Conservation (phyloP, 1,284 basidiomycete genomes). For the Fomes fomentarius region DNA sequence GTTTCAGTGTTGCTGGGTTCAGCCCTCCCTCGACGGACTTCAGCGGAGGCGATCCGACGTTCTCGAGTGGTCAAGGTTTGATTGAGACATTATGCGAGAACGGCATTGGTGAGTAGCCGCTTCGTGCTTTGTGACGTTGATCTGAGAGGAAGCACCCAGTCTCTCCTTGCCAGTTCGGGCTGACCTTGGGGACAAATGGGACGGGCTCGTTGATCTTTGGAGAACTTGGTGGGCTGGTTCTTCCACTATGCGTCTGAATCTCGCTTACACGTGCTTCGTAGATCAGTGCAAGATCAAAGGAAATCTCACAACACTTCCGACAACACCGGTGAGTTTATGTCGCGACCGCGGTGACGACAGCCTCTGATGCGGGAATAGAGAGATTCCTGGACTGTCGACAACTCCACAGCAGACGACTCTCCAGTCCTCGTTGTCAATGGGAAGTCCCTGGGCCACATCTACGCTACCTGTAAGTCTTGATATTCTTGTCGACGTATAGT, state of each 20-base stretch:
- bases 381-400: conserved; percentile 10
- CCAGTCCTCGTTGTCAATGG: conserved; percentile 14
- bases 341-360: too few species aligned
- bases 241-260: background rate
- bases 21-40: conserved; percentile 16
- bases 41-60: conserved; percentile 9
- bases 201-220: conserved; percentile 9
- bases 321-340: conserved; percentile 6
- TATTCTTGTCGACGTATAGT: too few species aligned
- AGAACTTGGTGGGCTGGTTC: conserved; percentile 2
- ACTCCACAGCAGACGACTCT: background rate
- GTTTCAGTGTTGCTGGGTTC: conserved; percentile 9
- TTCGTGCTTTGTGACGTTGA: background rate
- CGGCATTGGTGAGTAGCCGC: conserved; percentile 4
- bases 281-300: conserved; percentile 11
- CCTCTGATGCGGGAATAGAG: background rate
- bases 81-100: conserved; percentile 13
- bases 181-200: conserved; percentile 5
- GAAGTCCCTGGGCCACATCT: conserved; percentile 8
- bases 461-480: conserved; percentile 6
- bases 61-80: conserved; percentile 12
- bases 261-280: background rate
- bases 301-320: conserved; percentile 8
- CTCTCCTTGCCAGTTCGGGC: conserved; percentile 13
- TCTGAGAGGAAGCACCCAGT: conserved; percentile 6